These are phyloP conservation scores for Graphilbum fragrans DNA, from an alignment of 2,329 filamentous ascomycete genomes.

Conservation along the genomic window DNA sequence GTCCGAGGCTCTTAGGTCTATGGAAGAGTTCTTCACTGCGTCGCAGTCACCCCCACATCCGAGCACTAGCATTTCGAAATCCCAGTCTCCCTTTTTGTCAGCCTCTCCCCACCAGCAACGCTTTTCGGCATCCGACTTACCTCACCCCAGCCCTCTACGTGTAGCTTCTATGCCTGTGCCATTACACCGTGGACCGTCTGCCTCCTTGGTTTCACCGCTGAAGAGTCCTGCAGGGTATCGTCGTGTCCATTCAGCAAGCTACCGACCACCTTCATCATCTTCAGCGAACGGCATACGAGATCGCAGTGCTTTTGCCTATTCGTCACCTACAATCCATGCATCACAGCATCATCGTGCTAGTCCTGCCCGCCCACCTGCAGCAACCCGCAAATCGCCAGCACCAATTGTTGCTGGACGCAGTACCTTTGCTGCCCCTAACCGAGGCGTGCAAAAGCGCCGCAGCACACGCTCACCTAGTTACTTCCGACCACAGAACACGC, in stretches of 20 bases:
- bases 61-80: background rate
- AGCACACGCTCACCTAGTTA: conserved; percentile 43
- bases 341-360: conserved; percentile 19
- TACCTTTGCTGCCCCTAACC: conserved; percentile 15
- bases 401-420: background rate
- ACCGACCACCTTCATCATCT: background rate
- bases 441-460: conserved; percentile 17
- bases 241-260: background rate
- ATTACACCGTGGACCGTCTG: too few relatives aligned
- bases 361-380: conserved; percentile 12
- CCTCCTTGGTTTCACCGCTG: background rate
- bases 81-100: conserved; percentile 8
- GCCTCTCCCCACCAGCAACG: background rate
- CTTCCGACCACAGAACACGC: conserved; percentile 35
- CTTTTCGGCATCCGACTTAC: background rate
- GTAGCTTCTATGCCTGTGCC: conserved; percentile 36
- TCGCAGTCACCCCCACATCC: conserved; percentile 22
- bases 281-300: background rate
- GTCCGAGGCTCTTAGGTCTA: conserved; percentile 16
- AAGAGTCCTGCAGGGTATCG: background rate
- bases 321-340: background rate
- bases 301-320: background rate
- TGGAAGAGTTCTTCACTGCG: conserved; percentile 24
- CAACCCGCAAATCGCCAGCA: background rate
- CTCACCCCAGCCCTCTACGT: conserved; percentile 31